These are phyloP conservation scores for Beauveria pseudobassiana DNA, from an alignment of 2,329 filamentous ascomycete genomes.

Conservation along the genomic window DNA sequence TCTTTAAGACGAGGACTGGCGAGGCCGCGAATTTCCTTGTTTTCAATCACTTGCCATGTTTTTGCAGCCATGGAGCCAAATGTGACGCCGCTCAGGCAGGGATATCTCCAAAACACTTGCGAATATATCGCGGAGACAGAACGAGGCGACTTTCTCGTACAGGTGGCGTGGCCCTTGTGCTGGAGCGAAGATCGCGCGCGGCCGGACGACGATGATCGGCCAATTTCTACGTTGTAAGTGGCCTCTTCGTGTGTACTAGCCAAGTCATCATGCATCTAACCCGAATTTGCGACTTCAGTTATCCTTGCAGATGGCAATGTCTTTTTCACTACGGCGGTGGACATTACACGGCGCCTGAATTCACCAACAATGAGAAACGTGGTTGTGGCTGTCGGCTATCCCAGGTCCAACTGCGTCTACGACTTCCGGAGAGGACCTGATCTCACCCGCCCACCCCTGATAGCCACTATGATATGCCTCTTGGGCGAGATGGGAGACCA, in stretches of 20 bases:
- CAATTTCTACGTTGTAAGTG: conserved; percentile 21
- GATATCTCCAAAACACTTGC: conserved; percentile 19
- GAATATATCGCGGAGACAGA: conserved; percentile 20
- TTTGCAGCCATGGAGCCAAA: background rate
- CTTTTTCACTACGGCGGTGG: conserved; percentile 27
- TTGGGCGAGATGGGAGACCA: conserved; percentile 19
- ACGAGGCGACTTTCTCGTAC: conserved; percentile 24
- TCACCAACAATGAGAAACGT: conserved; percentile 21
- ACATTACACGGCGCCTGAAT: conserved; percentile 21
- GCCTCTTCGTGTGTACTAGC: background rate
- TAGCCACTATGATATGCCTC: conserved; percentile 18
- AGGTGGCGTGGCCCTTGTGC: conserved; percentile 24
- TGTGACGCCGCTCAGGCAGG: background rate
- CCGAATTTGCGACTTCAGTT: conserved; percentile 15
- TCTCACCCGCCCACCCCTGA: conserved; percentile 23
- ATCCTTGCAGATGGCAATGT: conserved; percentile 28
- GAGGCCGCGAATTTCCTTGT: background rate
- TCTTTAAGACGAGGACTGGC: too few species aligned
- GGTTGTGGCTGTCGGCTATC: conserved; percentile 27
- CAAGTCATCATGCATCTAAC: background rate
- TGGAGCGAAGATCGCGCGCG: conserved; percentile 21
- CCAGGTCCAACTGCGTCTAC: conserved; percentile 21
- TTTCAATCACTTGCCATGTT: background rate
- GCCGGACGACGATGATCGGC: conserved; percentile 15
- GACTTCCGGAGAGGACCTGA: conserved; percentile 23